Percentiles rank a stretch among this genome's conserved stretches.
These are phyloP conservation scores for Cornus kousa DNA, from an alignment of 148 eudicot species.

Conservation along the genomic window DNA sequence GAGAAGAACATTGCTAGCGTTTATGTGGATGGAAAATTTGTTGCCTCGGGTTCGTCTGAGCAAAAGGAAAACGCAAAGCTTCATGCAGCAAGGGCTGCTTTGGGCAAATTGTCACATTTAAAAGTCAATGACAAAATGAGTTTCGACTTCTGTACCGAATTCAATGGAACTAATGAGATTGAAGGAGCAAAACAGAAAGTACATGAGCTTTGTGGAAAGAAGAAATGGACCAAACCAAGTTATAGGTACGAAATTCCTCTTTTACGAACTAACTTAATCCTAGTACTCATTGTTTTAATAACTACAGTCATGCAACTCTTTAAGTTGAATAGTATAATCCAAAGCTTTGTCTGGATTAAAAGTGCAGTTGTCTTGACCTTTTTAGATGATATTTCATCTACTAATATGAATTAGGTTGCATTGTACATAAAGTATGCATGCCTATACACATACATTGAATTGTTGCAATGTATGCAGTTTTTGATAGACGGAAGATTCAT, in stretches of 20 bases:
- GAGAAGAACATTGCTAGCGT: constrained; percentile 51
- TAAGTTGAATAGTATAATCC: too few species aligned
- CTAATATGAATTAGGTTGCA: neutral
- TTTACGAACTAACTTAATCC: neutral
- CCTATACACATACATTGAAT: too few species aligned
- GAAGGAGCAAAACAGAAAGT: constrained; percentile 69
- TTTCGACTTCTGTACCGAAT: constrained; percentile 11
- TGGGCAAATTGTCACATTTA: constrained; percentile 29
- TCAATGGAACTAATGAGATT: constrained; percentile 43
- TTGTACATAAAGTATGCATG: too few species aligned
- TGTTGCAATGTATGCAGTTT: too few species aligned
- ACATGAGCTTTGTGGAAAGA: constrained; percentile 57
- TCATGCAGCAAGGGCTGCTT: constrained; percentile 66
- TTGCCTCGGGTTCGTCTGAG: constrained; percentile 49
- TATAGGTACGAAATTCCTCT: constrained; percentile 49
- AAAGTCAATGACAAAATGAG: constrained; percentile 1
- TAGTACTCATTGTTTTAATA: too few species aligned
- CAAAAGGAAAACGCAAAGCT: constrained; percentile 66
- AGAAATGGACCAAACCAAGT: constrained; percentile 64
- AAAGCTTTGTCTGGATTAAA: too few species aligned
- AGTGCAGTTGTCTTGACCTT: neutral
- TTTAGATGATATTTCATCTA: too few species aligned
- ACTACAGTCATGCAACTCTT: neutral
- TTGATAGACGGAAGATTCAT: too few species aligned
- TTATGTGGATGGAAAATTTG: constrained; percentile 47